Percentiles rank a stretch among this genome's conserved stretches.
Conservation (phyloP, 1,139 yeast species). For the Blastobotrys raffinosifermentans region DNA sequence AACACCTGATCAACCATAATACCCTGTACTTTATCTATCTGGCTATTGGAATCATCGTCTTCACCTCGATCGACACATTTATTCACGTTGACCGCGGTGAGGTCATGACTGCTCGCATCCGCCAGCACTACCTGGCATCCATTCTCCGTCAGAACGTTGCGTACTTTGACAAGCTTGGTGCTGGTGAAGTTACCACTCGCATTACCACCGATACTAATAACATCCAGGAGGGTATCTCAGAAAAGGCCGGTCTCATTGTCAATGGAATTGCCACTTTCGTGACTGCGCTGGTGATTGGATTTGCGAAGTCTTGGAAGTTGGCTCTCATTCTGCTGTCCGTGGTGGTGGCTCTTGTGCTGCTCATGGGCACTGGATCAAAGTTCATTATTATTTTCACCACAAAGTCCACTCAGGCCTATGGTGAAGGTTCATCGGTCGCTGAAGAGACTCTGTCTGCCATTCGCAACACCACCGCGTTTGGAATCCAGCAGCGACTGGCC, state of each 20-base stretch:
- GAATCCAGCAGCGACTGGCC: slow-evolving; percentile 36
- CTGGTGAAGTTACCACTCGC: slow-evolving; percentile 41
- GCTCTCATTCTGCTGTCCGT: slow-evolving; percentile 35
- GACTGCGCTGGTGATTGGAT: slow-evolving; percentile 38
- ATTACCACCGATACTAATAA: slow-evolving; percentile 40
- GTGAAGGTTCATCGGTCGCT: slow-evolving; percentile 37
- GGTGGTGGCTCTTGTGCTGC: slow-evolving; percentile 30
- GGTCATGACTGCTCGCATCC: slow-evolving; percentile 37
- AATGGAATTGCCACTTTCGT: slow-evolving; percentile 35
- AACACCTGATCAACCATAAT: slow-evolving; percentile 29
- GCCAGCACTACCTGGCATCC: slow-evolving; percentile 36
- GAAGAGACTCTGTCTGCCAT: slow-evolving; percentile 40
- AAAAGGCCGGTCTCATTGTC: slow-evolving; percentile 38
- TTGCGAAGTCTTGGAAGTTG: slow-evolving; percentile 37
- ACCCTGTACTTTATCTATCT: slow-evolving; percentile 36
- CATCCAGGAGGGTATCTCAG: slow-evolving; percentile 42
- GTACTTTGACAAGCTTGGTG: slow-evolving; percentile 41
- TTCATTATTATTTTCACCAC: slow-evolving; percentile 33
- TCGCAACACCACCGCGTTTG: slow-evolving; percentile 41
- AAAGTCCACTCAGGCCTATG: slow-evolving; percentile 29
- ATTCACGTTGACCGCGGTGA: slow-evolving; percentile 39
- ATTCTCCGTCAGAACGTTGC: slow-evolving; percentile 40
- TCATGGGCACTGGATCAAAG: slow-evolving; percentile 27
- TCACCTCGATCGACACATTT: slow-evolving; percentile 31
- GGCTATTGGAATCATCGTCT: slow-evolving; percentile 35